Percentiles rank a stretch among this genome's conserved stretches.
Conservation (phyloP, 768 basidiomycete species). For the Termitomyces bulborhizus region DNA sequence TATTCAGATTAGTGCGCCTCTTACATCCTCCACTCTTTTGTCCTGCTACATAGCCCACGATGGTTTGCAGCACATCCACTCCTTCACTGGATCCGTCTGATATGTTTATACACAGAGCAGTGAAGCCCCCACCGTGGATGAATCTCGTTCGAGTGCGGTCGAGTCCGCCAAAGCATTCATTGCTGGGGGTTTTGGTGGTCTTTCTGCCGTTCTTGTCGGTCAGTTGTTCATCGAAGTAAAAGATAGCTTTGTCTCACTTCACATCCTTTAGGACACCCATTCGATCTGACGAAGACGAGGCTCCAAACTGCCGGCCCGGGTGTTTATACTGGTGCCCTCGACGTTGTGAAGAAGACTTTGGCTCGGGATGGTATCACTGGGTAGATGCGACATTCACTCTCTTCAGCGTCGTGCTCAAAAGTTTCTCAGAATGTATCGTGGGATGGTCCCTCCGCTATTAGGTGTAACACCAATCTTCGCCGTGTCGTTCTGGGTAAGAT, state of each 20-base stretch:
- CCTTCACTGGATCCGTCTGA: background rate
- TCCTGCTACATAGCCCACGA: conserved; percentile 3
- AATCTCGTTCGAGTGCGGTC: conserved; percentile 32
- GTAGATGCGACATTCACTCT: conserved; percentile 34
- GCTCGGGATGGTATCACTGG: conserved; percentile 89
- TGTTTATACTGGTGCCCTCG: conserved; percentile 84
- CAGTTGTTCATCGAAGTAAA: conserved; percentile 22
- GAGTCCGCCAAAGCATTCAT: conserved; percentile 78
- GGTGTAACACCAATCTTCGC: conserved; percentile 99
- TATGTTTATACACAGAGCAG: conserved; percentile 20
- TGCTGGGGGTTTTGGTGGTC: conserved; percentile 90
- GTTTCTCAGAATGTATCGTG: conserved; percentile 68
- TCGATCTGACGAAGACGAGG: conserved; percentile 95
- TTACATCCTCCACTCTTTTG: background rate
- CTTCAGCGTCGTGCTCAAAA: background rate
- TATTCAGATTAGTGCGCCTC: background rate
- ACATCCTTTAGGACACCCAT: conserved; percentile 74
- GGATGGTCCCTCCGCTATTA: conserved; percentile 88
- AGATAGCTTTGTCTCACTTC: background rate
- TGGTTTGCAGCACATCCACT: conserved; percentile 8
- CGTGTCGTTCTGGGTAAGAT: conserved; percentile 89
- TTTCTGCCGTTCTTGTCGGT: conserved; percentile 87
- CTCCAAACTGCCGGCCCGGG: conserved; percentile 90
- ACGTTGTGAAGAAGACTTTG: conserved; percentile 87
- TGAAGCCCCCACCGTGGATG: conserved; percentile 29